Base-by-base conservation (phyloP, 148 eudicot species). In the Fagopyrum esculentum region DNA sequence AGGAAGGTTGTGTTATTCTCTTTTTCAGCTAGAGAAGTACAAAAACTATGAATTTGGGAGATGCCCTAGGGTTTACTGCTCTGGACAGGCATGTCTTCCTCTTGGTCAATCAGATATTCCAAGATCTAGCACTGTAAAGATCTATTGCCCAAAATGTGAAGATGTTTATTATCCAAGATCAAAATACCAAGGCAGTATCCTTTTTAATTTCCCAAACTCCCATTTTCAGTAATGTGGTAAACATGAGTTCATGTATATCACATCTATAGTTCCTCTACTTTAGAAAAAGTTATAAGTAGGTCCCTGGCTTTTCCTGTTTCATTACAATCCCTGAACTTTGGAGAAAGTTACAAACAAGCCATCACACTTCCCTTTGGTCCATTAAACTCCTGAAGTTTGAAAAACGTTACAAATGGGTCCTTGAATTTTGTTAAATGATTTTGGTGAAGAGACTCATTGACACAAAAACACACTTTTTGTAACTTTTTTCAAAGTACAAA, bases 101-200 rank as follows among this genome's bases (percentile, higher is more conserved):
- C 89, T 90, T 76, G 96, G 96, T 30, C 96, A 85, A 81, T 88
- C 96, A 46, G 96, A 90, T 73, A 85, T 90, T 77, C 90, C 96
- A 2, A 89, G 96, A 73, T 82, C 92, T 57, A 87, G 90, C 78
- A 90, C 96, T 49, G 96, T 90, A 75, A 89, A 89, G 75, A 87
- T 89, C 73, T 89, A 86, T 76, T 89, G 93, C 78, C 93, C 93
- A 71, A 90, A 87, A 79, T 90, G 96, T 73, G 96, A 87, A 83
- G 96, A 90, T 75, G 82, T 90, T 60, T 90, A 88, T 81, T 90
- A 90, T 80, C 96, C 96, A n/a, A 84, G 92, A 57, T 90, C 96
- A 77, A 90, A 88, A 83, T 88, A 90, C 78, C 92, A 88, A 88
- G 92, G 96, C 89, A 88, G 96, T 90, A 90, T 90, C 96, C 96